Conservation (phyloP, 495 filamentous ascomycete species). For the Penicillium turbatum region DNA sequence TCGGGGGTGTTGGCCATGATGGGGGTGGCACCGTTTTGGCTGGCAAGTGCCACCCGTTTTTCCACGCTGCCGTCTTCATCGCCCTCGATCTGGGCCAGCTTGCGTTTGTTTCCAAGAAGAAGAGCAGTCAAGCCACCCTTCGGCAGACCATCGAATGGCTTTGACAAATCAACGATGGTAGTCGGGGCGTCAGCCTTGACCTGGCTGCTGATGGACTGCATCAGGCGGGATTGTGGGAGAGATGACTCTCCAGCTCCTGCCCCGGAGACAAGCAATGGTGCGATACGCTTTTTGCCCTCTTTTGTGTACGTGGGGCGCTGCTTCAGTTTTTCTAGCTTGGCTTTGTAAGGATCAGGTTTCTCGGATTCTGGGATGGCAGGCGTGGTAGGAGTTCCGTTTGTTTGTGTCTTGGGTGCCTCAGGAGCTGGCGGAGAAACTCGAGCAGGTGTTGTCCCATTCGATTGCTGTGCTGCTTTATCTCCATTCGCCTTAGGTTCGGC, state of each 20-base stretch:
- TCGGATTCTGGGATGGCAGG: constrained; percentile 42
- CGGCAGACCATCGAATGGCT: constrained; percentile 89
- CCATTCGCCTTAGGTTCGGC: constrained; percentile 41
- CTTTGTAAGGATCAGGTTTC: constrained; percentile 59
- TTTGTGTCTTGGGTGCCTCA: constrained; percentile 35
- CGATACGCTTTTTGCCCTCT: constrained; percentile 94
- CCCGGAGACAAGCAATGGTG: constrained; percentile 84
- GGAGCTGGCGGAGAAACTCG: constrained; percentile 32
- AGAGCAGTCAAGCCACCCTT: constrained; percentile 82
- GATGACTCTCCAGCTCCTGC: constrained; percentile 77
- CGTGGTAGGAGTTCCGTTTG: constrained; percentile 36
- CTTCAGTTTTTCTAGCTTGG: constrained; percentile 75
- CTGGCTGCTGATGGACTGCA: constrained; percentile 61
- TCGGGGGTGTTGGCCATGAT: constrained; percentile 74
- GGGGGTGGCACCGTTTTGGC: constrained; percentile 61
- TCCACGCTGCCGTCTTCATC: constrained; percentile 62
- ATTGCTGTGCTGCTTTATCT: constrained; percentile 27
- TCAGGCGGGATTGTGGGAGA: constrained; percentile 76
- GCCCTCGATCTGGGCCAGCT: constrained; percentile 61
- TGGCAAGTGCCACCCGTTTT: constrained; percentile 55
- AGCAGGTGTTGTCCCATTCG: constrained; percentile 44
- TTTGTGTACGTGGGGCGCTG: constrained; percentile 90
- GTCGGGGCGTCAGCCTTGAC: constrained; percentile 69
- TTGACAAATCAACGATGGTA: constrained; percentile 83
- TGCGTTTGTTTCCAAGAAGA: constrained; percentile 90